Conservation (phyloP, 768 basidiomycete genomes). For the Russula vinacea region DNA sequence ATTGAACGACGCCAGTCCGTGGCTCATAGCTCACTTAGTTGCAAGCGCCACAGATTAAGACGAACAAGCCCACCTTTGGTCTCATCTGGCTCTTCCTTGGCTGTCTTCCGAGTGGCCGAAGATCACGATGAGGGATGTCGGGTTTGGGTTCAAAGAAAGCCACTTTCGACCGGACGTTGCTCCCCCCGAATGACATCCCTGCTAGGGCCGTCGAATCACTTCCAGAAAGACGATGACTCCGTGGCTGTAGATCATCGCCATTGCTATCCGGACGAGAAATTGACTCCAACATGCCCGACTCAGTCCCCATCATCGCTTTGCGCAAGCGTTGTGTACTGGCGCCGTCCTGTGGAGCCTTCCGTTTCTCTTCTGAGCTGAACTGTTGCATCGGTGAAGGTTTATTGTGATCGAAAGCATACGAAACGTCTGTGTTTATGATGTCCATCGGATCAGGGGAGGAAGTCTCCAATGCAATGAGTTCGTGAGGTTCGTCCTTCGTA, state of each 20-base stretch:
- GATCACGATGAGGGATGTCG: not conserved
- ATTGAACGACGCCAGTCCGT: not conserved
- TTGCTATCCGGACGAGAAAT: not conserved
- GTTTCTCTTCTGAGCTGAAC: conserved; percentile 10
- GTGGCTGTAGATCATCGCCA: not conserved
- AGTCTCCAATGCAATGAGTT: not conserved
- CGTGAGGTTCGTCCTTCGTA: not conserved
- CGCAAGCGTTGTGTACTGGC: conserved; percentile 20
- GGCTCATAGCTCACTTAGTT: conserved; percentile 7
- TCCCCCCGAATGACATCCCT: not conserved
- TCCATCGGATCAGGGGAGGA: conserved; percentile 25
- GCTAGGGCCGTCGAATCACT: not conserved
- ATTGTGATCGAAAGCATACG: conserved; percentile 17
- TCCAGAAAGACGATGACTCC: not conserved
- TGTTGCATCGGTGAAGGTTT: conserved; percentile 8
- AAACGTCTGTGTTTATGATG: not conserved
- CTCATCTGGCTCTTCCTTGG: conserved; percentile 17
- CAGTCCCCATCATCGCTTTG: not conserved
- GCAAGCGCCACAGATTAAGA: not conserved
- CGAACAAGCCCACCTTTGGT: conserved; percentile 13
- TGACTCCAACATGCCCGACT: not conserved
- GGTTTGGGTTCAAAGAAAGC: not conserved
- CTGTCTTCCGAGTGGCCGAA: not conserved
- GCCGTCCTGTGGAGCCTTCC: conserved; percentile 13
- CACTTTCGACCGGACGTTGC: not conserved